Percentiles rank a stretch among this genome's conserved stretches.
phyloP scores from a whole-genome alignment of 352 stramenopile species.

The Plasmopara halstedii region DNA sequence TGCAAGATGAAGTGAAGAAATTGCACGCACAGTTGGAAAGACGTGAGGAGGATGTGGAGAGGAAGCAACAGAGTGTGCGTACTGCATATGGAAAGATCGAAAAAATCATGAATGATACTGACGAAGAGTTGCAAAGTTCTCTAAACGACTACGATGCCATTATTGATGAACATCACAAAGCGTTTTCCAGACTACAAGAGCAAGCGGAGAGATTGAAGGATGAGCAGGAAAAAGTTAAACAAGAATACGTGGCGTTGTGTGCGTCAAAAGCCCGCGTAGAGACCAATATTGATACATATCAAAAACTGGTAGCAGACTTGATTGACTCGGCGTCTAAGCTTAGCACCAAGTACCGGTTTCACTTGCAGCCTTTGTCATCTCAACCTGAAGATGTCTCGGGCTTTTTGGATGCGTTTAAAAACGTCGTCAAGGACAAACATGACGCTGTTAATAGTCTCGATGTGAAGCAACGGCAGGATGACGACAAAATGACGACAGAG shows the following conservation, averaged over 20 bases:
- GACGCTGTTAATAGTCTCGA: conserved; percentile 29
- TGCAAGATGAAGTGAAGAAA: conserved; percentile 33
- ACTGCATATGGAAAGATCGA: conserved; percentile 44
- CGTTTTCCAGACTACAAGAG: conserved; percentile 23
- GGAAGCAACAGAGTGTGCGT: conserved; percentile 36
- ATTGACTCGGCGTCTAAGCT: conserved; percentile 35
- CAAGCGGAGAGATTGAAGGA: conserved; percentile 22
- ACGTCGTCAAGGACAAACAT: conserved; percentile 38
- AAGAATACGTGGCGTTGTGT: conserved; percentile 30
- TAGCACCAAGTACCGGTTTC: conserved; percentile 55
- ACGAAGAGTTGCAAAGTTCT: conserved; percentile 47
- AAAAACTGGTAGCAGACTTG: conserved; percentile 30
- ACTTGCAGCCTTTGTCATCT: conserved; percentile 38
- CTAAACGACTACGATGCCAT: conserved; percentile 52
- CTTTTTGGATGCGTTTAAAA: conserved; percentile 43
- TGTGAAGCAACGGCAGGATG: conserved; percentile 27
- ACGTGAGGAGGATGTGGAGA: conserved; percentile 21
- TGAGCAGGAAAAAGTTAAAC: conserved; percentile 24
- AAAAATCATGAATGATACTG: conserved; percentile 60
- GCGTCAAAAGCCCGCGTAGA: conserved; percentile 40
- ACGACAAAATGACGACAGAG: conserved; percentile 37
- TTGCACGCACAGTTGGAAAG: conserved; percentile 30
- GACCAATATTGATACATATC: conserved; percentile 39
- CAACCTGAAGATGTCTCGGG: conserved; percentile 44
- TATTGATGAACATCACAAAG: conserved; percentile 34